Base-by-base conservation (phyloP, 2,329 filamentous ascomycete species). In the Exophiala alcalophila region DNA sequence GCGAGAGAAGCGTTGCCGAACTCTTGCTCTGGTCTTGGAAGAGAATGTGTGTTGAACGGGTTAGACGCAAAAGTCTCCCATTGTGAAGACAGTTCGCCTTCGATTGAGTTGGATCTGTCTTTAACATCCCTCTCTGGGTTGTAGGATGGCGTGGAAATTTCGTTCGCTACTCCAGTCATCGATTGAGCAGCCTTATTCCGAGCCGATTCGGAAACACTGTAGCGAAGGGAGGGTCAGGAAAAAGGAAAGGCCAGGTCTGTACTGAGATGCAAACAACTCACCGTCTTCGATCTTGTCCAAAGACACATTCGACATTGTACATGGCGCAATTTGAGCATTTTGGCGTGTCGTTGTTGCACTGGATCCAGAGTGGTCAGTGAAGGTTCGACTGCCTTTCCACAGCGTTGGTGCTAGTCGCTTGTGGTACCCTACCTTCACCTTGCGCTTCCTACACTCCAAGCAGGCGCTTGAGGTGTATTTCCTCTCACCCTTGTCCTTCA, bases 241-340 rank as follows among this genome's bases (percentile, higher is more conserved):
- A 12, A 29, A 29, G 27, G 27, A 12, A 11, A 14, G 27, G 12
- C n/a, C 27, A 12, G 27, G n/a, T n/a, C n/a, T 14, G 27, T 29
- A 29, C 6, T 7, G 7, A 8, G 8, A 29, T n/a, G 23, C 23
- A n/a, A n/a, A n/a, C 23, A n/a, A 34, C 31, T 34, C 31, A 23
- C 16, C 32, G 31, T 19, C 40, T 30, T 7, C 40, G 20, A 21
- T 43, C 40, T 34, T 28, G 10, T 14, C 40, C 40, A 29, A 25
- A 28, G 20, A 43, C 8, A 36, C 40, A 43, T 19, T 43, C 40
- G 15, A 33, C 38, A 28, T 43, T 25, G 18, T 35, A 35, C n/a
- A 36, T 23, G n/a, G n/a, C 19, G 31, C 40, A 43, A 18, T 43
- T 43, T 14, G 40, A 43, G 23, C 40, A 43, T 19, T 20, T 12